Conservation (phyloP, 1,139 yeast genomes). For the Taiozyma onychis region DNA sequence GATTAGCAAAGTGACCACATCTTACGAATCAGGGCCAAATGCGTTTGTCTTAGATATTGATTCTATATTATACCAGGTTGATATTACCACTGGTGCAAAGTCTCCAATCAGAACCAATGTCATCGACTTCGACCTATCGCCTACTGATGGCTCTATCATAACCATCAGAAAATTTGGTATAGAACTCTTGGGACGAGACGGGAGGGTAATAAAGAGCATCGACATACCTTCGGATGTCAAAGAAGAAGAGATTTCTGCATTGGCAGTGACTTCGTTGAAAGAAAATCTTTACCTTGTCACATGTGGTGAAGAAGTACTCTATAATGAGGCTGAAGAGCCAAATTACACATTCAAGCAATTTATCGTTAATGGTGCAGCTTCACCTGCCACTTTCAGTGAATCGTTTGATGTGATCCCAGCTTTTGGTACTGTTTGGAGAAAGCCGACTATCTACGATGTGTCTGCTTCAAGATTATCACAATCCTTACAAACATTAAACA, state of each 20-base stretch:
- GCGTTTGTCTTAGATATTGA: constrained; percentile 20
- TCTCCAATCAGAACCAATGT: constrained; percentile 16
- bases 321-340: constrained; percentile 16
- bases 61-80: constrained; percentile 15
- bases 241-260: constrained; percentile 12
- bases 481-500: constrained; percentile 28
- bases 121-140: constrained; percentile 28
- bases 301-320: constrained; percentile 12
- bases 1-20: constrained; percentile 13
- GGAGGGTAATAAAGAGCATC: constrained; percentile 20
- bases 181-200: constrained; percentile 18
- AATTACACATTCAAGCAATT: constrained; percentile 12
- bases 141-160: constrained; percentile 27
- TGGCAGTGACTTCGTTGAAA: constrained; percentile 16
- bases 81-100: constrained; percentile 3
- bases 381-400: constrained; percentile 24
- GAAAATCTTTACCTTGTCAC: constrained; percentile 13
- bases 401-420: constrained; percentile 53
- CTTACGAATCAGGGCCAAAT: constrained; percentile 11
- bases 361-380: constrained; percentile 7
- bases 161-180: constrained; percentile 8
- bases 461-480: constrained; percentile 40
- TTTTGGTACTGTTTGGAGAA: constrained; percentile 47
- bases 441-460: constrained; percentile 42
- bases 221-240: constrained; percentile 18